phyloP scores from a whole-genome alignment of 108 stramenopile genomes.

The Skeletonema potamos region DNA sequence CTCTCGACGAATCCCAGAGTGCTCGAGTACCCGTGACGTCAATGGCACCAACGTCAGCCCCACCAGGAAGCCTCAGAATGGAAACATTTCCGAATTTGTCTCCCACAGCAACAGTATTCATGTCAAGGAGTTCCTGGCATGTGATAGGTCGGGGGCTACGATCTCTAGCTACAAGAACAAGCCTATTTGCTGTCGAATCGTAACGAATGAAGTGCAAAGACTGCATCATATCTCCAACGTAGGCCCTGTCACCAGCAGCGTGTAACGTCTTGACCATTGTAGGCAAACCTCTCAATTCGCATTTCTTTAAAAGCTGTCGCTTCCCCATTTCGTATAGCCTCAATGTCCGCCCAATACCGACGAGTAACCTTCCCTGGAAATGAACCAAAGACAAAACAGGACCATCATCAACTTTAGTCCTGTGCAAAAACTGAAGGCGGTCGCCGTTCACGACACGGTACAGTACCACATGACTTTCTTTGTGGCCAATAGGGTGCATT shows the following conservation, averaged over 20 bases:
- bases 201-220: conserved; percentile 92
- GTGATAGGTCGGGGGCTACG: conserved; percentile 83
- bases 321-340: conserved; percentile 97
- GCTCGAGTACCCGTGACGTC: conserved; percentile 77
- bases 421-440: conserved; percentile 89
- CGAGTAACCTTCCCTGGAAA: conserved; percentile 93
- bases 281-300: conserved; percentile 87
- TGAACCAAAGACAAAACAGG: conserved; percentile 88
- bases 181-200: conserved; percentile 74
- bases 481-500: conserved; percentile 82
- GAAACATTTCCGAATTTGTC: conserved; percentile 98
- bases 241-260: conserved; percentile 88
- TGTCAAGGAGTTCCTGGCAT: conserved; percentile 90
- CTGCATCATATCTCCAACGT: conserved; percentile 89
- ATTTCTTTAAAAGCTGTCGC: conserved; percentile 95
- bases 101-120: conserved; percentile 94
- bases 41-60: conserved; percentile 70
- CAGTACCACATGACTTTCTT: conserved; percentile 70
- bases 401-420: conserved; percentile 92
- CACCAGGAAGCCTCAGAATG: conserved; percentile 85
- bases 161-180: conserved; percentile 93
- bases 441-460: conserved; percentile 87
- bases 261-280: conserved; percentile 88
- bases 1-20: conserved; percentile 70
- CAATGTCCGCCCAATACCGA: conserved; percentile 86